Evolutionary conservation across 2,329 filamentous ascomycete genomes (phyloP).

Genomic region (Fusarium musae): DNA sequence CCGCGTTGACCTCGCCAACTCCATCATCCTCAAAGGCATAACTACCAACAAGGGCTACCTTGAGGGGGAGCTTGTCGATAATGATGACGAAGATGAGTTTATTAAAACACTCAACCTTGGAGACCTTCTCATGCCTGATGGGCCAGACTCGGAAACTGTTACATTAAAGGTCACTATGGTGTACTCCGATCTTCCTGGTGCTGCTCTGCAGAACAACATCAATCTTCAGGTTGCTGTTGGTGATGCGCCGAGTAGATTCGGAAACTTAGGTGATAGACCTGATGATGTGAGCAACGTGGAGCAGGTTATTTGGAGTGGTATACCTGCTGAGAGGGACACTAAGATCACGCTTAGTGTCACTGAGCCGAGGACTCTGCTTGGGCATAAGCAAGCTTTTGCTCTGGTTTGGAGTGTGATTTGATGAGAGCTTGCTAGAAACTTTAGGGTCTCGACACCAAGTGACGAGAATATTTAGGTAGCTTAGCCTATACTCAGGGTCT

Average conservation of each 20-base stretch:
- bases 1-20: not conserved
- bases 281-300: not conserved
- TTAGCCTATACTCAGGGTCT: fast-evolving
- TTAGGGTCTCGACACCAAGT: fast-evolving
- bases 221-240: not conserved
- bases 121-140: not conserved
- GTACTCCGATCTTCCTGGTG: not conserved
- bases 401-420: not conserved
- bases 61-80: fast-evolving
- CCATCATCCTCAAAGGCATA: not conserved
- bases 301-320: not conserved
- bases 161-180: not conserved
- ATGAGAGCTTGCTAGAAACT: not conserved
- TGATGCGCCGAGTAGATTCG: not conserved
- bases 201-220: not conserved
- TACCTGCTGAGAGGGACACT: not conserved
- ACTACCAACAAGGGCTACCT: not conserved
- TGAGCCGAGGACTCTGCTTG: not conserved
- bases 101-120: not conserved
- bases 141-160: not conserved
- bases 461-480: fast-evolving
- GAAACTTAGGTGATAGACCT: not conserved
- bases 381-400: not conserved
- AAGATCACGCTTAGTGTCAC: not conserved
- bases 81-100: not conserved